Evolutionary conservation across 2,329 filamentous ascomycete species (phyloP).

Genomic region (Exophiala phaeomuriformis): DNA sequence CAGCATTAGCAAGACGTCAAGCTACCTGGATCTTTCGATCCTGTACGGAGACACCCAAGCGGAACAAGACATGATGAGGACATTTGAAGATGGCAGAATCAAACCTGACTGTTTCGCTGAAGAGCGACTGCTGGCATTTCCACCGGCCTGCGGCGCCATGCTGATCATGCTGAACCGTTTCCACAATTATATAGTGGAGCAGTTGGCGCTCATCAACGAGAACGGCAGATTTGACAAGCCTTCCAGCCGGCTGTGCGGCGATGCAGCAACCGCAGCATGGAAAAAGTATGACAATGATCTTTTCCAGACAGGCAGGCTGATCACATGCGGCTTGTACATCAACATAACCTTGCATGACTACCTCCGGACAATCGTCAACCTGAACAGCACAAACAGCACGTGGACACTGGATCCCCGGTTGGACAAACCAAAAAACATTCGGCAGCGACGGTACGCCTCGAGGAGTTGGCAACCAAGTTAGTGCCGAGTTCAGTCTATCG

Average conservation of each 20-base stretch:
- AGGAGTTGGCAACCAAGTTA: slow-evolving; percentile 73
- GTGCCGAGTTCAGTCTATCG: slow-evolving; percentile 78
- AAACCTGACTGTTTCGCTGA: slow-evolving; percentile 69
- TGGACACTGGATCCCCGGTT: slow-evolving; percentile 75
- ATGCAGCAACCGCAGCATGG: slow-evolving; percentile 48
- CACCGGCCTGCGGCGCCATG: slow-evolving; percentile 63
- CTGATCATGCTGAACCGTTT: slow-evolving; percentile 68
- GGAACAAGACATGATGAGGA: slow-evolving; percentile 47
- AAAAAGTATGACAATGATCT: slow-evolving; percentile 68
- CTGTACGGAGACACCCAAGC: slow-evolving; percentile 58
- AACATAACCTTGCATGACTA: slow-evolving; percentile 74
- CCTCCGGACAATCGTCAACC: slow-evolving; percentile 67
- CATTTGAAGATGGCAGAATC: slow-evolving; percentile 62
- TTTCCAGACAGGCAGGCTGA: slow-evolving; percentile 70
- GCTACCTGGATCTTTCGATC: slow-evolving; percentile 64
- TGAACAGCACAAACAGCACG: slow-evolving; percentile 64
- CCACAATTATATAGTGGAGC: slow-evolving; percentile 77
- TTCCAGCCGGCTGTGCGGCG: slow-evolving; percentile 41
- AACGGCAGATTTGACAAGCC: slow-evolving; percentile 68
- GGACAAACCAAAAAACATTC: slow-evolving; percentile 54
- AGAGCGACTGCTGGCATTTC: slow-evolving; percentile 61
- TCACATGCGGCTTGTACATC: slow-evolving; percentile 68
- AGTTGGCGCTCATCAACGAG: slow-evolving; percentile 81
- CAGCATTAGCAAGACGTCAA: slow-evolving; percentile 59
- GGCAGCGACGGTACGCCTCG: slow-evolving; percentile 55